Conservation (phyloP, 1,139 yeast genomes). For the Suhomyces taliae region DNA sequence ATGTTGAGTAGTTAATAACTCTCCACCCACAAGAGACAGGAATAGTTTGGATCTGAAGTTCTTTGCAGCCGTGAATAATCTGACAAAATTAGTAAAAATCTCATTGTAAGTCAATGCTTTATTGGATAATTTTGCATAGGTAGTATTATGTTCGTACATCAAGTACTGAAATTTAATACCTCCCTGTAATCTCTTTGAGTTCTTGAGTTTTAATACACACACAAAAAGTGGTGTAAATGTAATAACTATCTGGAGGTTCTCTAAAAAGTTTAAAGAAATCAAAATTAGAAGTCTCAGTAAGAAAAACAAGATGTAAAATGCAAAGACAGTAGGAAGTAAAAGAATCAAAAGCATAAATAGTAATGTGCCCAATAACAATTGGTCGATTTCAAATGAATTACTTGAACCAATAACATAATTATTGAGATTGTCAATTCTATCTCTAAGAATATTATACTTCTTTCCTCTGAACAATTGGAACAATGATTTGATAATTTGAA, state of each 20-base stretch:
- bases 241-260: conserved; percentile 60
- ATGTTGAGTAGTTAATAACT: conserved; percentile 29
- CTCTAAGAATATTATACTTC: conserved; percentile 77
- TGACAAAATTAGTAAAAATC: conserved; percentile 37
- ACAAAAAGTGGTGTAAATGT: conserved; percentile 90
- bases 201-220: conserved; percentile 72
- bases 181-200: conserved; percentile 86
- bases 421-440: conserved; percentile 69
- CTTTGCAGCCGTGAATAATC: conserved; percentile 32
- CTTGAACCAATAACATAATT: conserved; percentile 46
- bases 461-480: conserved; percentile 88
- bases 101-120: conserved; percentile 41
- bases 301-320: conserved; percentile 79
- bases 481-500: conserved; percentile 66
- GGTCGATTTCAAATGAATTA: conserved; percentile 74
- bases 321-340: conserved; percentile 81
- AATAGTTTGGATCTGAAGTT: conserved; percentile 30
- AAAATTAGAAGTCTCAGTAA: conserved; percentile 55
- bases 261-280: conserved; percentile 52
- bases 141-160: conserved; percentile 17
- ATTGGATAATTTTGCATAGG: conserved; percentile 35
- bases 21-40: conserved; percentile 33
- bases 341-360: conserved; percentile 78
- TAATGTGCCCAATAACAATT: conserved; percentile 82
- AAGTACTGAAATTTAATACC: conserved; percentile 57